These are phyloP conservation scores for Crepidotus variabilis DNA, from an alignment of 768 basidiomycete genomes.

Conservation along the genomic window DNA sequence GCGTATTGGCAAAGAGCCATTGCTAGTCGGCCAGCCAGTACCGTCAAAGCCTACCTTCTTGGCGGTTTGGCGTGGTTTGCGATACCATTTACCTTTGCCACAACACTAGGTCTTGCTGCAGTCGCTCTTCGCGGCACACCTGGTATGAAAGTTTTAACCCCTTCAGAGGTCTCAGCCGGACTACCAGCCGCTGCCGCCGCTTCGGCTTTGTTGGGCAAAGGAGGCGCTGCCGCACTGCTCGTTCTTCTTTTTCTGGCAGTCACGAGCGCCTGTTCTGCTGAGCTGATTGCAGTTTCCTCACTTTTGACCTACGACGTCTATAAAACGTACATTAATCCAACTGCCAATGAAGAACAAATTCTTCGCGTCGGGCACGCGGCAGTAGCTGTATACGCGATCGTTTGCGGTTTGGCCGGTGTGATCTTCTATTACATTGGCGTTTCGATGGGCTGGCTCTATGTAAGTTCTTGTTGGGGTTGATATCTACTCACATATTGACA, in stretches of 20 bases:
- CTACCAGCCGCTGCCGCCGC: slow-evolving; percentile 84
- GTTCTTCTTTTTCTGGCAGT: slow-evolving; percentile 85
- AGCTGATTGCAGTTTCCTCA: slow-evolving; percentile 87
- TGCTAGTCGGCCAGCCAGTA: slow-evolving; percentile 77
- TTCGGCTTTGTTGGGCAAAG: slow-evolving; percentile 72
- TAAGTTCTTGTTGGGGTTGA: slow-evolving; percentile 32
- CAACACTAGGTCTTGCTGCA: slow-evolving; percentile 83
- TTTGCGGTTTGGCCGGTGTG: slow-evolving; percentile 79
- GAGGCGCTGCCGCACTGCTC: slow-evolving; percentile 76
- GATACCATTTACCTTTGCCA: slow-evolving; percentile 84
- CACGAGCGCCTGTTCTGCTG: slow-evolving; percentile 73
- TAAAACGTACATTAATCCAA: slow-evolving; percentile 74
- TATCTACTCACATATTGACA: neutral
- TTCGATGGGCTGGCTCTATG: slow-evolving; percentile 92
- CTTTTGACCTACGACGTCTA: slow-evolving; percentile 85
- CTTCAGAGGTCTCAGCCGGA: slow-evolving; percentile 81
- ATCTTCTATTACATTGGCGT: slow-evolving; percentile 91
- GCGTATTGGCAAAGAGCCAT: slow-evolving; percentile 94
- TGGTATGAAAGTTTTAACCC: slow-evolving; percentile 42
- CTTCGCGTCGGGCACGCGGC: slow-evolving; percentile 61
- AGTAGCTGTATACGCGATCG: slow-evolving; percentile 67
- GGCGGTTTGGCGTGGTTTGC: slow-evolving; percentile 93
- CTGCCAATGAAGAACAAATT: slow-evolving; percentile 72
- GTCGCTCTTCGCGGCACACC: slow-evolving; percentile 70
- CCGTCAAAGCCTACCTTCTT: slow-evolving; percentile 86